Evolutionary conservation across 192 early-diverging fungal genomes (phyloP), one percentile per base, ranked within the genome.

Genomic region (Coemansia sp.): DNA sequence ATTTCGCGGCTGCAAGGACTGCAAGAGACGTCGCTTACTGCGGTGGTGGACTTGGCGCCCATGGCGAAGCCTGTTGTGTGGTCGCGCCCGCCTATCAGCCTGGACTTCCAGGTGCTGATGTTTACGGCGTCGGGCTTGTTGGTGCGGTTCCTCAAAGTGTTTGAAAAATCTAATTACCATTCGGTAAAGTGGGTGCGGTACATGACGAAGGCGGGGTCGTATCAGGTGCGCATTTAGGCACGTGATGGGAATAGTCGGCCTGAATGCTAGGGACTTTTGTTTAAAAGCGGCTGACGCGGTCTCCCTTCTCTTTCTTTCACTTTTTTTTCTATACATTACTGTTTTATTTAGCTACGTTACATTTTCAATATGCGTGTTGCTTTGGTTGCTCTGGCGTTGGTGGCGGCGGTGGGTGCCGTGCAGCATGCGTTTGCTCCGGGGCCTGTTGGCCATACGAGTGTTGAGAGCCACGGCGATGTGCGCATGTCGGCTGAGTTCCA

Each of bases 131-230:
- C 93, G 97, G 97, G 7, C 70, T 98, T 60, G 85, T 97, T 70
- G 21, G 97, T 98, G 25, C 85, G 94, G 57, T 98, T 96, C 85
- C 78, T 98, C 64, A 98, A 98, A 85, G 90, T 98, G 24, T 97
- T 96, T 85, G 97, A 98, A 64, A 94, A 94, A 81, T 88, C 89
- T 49, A 91, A 92, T 70, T 98, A 98, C 73, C 88, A 94, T 65
- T 91, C 90, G 71, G 93, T 98, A 48, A 98, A 98, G 82, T 98
- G 97, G 97, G 97, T 98, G 10, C 85, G 97, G 40, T 98, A 98
- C 77, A 92, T 96, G 91, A 96, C 97, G 42, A 94, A 96, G 66
- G 94, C 96, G 5, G 73, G 73, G 37, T 76, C 73, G 63, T 76
- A 81, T 55, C 66, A 76, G 55, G 75, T 81, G 56, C 58, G 79